phyloP scores from a whole-genome alignment of 805 yeast genomes.

The Suhomyces tanzawaensis region DNA sequence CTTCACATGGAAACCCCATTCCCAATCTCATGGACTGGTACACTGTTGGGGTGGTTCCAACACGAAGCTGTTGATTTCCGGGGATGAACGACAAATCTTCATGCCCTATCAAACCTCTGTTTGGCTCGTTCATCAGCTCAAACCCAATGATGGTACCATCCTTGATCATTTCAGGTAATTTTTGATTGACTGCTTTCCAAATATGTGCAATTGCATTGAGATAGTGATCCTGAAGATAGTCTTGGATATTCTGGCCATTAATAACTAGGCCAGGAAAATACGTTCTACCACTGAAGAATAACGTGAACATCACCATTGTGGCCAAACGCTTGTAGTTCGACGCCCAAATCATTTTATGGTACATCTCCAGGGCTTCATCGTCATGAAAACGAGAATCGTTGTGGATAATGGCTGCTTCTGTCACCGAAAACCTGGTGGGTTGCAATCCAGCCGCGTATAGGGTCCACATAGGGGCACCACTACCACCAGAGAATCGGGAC shows the following conservation, averaged over 20 bases:
- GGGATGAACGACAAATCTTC: conserved; percentile 56
- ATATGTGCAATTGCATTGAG: conserved; percentile 46
- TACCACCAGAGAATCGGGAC: conserved; percentile 86
- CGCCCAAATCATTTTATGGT: conserved; percentile 91
- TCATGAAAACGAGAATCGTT: conserved; percentile 42
- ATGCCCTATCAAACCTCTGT: conserved; percentile 67
- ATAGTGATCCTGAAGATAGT: conserved; percentile 66
- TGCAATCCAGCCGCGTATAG: conserved; percentile 83
- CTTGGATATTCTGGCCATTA: conserved; percentile 74
- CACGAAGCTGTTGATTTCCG: conserved; percentile 58
- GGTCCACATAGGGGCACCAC: conserved; percentile 95
- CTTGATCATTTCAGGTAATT: conserved; percentile 31
- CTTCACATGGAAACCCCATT: conserved; percentile 66
- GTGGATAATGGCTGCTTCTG: conserved; percentile 82
- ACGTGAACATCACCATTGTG: conserved; percentile 75
- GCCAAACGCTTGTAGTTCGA: conserved; percentile 80
- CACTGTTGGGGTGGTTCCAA: conserved; percentile 82
- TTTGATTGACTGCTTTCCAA: conserved; percentile 29
- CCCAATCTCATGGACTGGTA: conserved; percentile 74
- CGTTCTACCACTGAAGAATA: conserved; percentile 74
- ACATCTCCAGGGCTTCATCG: conserved; percentile 41
- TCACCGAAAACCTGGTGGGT: conserved; percentile 64
- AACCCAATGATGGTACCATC: conserved; percentile 66
- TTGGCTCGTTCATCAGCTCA: conserved; percentile 87
- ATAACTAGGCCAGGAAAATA: conserved; percentile 76